Base-by-base conservation (phyloP, 352 stramenopile species). In the Pythium phragmitis region DNA sequence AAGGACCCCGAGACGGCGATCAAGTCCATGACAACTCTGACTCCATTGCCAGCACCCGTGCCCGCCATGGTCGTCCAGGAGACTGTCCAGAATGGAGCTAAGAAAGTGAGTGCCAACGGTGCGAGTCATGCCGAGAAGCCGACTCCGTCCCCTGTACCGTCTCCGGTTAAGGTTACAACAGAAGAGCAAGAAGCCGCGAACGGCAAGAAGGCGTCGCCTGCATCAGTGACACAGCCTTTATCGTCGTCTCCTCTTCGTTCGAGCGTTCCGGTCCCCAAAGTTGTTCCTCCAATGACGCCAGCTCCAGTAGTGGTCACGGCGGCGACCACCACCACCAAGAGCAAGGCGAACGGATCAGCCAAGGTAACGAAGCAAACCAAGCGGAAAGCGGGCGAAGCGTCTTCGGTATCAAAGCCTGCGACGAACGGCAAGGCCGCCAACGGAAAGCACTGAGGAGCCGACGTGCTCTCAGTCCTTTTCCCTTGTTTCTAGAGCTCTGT, bases 1-100 rank as follows among this genome's bases (percentile, higher is more conserved):
- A 73, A 70, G 52, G 52, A 68, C 46, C 64, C 64, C 0, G 42
- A 70, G 30, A 57, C 64, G 9, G 64, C 64, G 13, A 65, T 70
- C 57, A 55, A 61, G 57, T 65, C 64, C 8, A 60, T 61, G n/a
- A 49, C 39, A 4, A 5, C 37, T 14, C 30, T 34, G 9, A 43
- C 64, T 9, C n/a, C 28, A 30, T 30, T 30, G 26, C 26, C 26
- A 30, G 26, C 26, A 30, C 26, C 26, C 26, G 26, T 30, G 26
- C 26, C 26, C 30, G 45, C 39, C 17, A 28, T 45, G 26, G 19
- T 54, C 41, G 16, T 39, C 26, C 14, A 26, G 9, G 16, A 42
- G n/a, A 49, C 50, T n/a, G 39, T 41, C 19, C 46, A 57, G 36
- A 64, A 54, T 7, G 37, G 16, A 43, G 37, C 16, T 3, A 17